phyloP scores from a whole-genome alignment of 1,284 basidiomycete genomes.

The Grifola frondosa region DNA sequence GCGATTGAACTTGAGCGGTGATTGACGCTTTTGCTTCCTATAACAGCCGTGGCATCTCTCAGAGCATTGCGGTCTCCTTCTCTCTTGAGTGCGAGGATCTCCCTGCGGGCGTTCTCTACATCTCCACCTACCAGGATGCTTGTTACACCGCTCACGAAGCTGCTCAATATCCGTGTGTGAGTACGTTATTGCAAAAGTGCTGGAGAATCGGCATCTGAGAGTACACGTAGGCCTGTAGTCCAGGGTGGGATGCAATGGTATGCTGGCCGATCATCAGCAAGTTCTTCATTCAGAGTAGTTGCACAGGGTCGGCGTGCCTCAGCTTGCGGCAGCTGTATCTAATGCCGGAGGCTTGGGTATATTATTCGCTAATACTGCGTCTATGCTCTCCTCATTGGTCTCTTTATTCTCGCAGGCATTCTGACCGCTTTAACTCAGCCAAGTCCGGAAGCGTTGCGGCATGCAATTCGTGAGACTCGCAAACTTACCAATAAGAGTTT shows the following conservation, averaged over 20 bases:
- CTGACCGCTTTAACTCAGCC: constrained; percentile 90
- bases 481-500: constrained; percentile 74
- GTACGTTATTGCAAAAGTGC: constrained; percentile 21
- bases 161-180: constrained; percentile 57
- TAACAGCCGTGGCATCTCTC: too few species aligned
- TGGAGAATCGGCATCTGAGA: too few species aligned
- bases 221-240: constrained; percentile 67
- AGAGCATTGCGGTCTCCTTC: too few species aligned
- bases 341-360: constrained; percentile 83
- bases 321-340: constrained; percentile 78
- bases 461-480: constrained; percentile 81
- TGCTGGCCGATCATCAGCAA: too few species aligned
- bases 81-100: background rate
- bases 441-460: constrained; percentile 77
- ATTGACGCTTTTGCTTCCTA: too few species aligned
- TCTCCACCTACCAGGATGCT: constrained; percentile 31
- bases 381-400: background rate
- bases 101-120: background rate
- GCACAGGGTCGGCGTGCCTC: constrained; percentile 73
- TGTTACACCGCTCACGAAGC: constrained; percentile 49
- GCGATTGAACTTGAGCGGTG: too few species aligned
- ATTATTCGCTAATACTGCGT: too few species aligned
- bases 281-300: constrained; percentile 4
- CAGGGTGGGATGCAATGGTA: constrained; percentile 90
- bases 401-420: constrained; percentile 47